Evolutionary conservation across 805 yeast species (phyloP), one percentile per base, ranked within the genome.

Genomic region (Saccharomycopsis fodiens): DNA sequence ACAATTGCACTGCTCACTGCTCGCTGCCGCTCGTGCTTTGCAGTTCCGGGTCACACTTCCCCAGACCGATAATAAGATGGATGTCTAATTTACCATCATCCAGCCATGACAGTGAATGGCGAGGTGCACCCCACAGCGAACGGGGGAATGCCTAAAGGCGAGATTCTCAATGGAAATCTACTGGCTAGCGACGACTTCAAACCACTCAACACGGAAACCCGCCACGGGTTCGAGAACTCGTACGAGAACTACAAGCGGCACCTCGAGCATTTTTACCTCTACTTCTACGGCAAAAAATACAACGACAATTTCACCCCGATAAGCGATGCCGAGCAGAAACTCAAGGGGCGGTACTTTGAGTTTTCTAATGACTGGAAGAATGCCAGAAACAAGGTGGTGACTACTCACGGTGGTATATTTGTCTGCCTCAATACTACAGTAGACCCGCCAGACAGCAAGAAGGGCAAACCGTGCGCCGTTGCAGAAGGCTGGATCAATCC

Each of bases 401-500:
- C 98, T 1, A 87, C 89, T 10, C 81, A 85, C 45, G 98, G 97
- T 0, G 97, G 96, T 13, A 68, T 93, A 6, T 88, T 93, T 41
- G 67, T 93, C 41, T 93, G 98, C 62, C 68, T 93, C 32, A 93
- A 93, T 59, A 64, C 91, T 21, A 97, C 97, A 6, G 96, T 93
- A 1, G 97, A 91, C 55, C 98, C 98, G 2, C 98, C 98, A 1
- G 98, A 93, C 63, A 79, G 89, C 22, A 78, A 85, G 59, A 86
- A 88, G 60, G 52, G 50, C 17, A 87, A 85, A 51, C 97, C 96
- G 1, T 85, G 94, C 56, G 96, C 98, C 1, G 79, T 82, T 54
- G 65, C 81, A 35, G 98, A 93, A 67, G 84, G 97, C 1, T 91
- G 96, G 87, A 78, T 89, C 8, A 96, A 93, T 59, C 97, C 97